Evolutionary conservation across 2,329 filamentous ascomycete species (phyloP), one percentile per base, ranked within the genome.

Genomic region (Ascochyta fabae): DNA sequence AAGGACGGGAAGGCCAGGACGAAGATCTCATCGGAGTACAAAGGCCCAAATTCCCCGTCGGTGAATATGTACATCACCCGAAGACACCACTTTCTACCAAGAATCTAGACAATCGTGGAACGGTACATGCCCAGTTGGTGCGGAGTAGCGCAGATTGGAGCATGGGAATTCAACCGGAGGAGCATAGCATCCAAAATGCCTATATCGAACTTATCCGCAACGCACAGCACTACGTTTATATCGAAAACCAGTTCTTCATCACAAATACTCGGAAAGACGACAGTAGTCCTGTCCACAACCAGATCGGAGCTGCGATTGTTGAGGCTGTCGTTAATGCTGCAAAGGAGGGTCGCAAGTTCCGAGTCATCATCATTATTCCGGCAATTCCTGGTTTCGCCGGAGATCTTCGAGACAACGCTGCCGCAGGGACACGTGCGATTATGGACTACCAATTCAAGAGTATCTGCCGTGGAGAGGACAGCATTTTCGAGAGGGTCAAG

Each of bases 391-490:
- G 94, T 0, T 99, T 99, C 67, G 93, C 94, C 0, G 94, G 94
- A 41, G 94, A 98, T 70, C 81, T 99, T 27, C 83, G 93, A 53
- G 87, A 92, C 12, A 87, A 91, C 65, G 92, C 90, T 19, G 94
- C 94, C 0, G 86, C 86, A 1, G 94, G 94, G 9, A 98, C 94
- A 0, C 65, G 77, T 44, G 94, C 93, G 10, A 99, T 98, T 68
- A 98, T 99, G 92, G 93, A 98, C 73, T 98, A 96, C 70, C 95
- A 98, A 73, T 99, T 95, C 81, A 96, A 96, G 77, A 96, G 92
- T 0, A 96, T 99, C 62, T 91, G 89, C 69, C 88, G 95, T 40
- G 95, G 95, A 6, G 89, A 96, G 61, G 83, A 98, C 71, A 96
- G 92, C 4, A 98, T 99, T 48, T 95, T 90, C 66, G 92, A 86